These are phyloP conservation scores for Scheffersomyces stambukii DNA, from an alignment of 1,139 yeast genomes.

Conservation along the genomic window DNA sequence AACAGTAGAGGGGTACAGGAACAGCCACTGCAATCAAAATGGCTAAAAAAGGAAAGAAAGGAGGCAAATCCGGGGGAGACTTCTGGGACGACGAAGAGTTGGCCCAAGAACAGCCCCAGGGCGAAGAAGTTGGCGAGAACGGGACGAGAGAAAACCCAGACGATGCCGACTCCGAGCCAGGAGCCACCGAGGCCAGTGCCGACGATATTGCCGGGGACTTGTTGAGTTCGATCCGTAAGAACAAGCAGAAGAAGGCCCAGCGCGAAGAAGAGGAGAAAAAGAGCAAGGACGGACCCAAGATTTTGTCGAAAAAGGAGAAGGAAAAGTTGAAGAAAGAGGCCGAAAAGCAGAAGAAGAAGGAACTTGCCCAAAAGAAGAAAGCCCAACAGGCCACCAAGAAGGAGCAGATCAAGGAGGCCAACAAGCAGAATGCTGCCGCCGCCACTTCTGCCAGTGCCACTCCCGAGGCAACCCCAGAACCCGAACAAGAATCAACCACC, in stretches of 20 bases:
- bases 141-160: constrained; percentile 14
- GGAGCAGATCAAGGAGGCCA: constrained; percentile 61
- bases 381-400: constrained; percentile 56
- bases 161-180: constrained; percentile 7
- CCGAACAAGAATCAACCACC: constrained; percentile 23
- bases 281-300: constrained; percentile 55
- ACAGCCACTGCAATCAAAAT: no score
- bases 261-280: constrained; percentile 50
- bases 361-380: constrained; percentile 83
- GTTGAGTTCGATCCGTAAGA: constrained; percentile 75
- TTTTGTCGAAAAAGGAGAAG: constrained; percentile 94
- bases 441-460: constrained; percentile 31
- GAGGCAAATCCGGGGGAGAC: constrained; percentile 53
- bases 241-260: constrained; percentile 70
- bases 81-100: constrained; percentile 80
- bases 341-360: constrained; percentile 92
- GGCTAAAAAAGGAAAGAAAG: constrained; percentile 54
- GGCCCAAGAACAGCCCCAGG: constrained; percentile 52
- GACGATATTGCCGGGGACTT: constrained; percentile 61
- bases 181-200: constrained; percentile 31
- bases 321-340: constrained; percentile 97
- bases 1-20: no score
- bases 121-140: constrained; percentile 57
- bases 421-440: constrained; percentile 53
- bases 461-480: constrained; percentile 31